Evolutionary conservation across 495 filamentous ascomycete genomes (phyloP).

Genomic region (Penicillium goetzii): DNA sequence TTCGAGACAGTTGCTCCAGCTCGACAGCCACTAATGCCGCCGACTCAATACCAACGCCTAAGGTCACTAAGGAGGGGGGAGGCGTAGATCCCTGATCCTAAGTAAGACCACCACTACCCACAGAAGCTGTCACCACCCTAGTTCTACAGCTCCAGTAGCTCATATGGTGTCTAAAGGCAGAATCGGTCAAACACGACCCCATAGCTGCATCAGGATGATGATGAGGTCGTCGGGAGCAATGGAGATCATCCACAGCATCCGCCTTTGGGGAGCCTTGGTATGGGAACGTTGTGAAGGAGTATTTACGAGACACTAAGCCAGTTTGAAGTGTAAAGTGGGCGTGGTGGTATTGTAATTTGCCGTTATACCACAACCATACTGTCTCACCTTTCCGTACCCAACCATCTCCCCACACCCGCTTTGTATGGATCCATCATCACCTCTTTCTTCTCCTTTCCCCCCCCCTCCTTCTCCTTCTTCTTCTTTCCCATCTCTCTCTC

Average conservation of each 20-base stretch:
- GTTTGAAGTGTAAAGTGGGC: too few species aligned
- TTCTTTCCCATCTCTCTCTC: constrained; percentile 27
- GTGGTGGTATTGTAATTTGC: not conserved
- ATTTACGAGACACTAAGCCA: not conserved
- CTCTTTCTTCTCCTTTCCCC: constrained; percentile 34
- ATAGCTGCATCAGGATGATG: constrained; percentile 20
- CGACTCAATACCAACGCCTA: constrained; percentile 8
- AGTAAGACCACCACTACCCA: not conserved
- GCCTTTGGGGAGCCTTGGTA: constrained; percentile 11
- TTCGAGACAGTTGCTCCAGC: constrained; percentile 21
- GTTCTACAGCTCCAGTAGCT: too few species aligned
- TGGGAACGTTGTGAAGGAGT: not conserved
- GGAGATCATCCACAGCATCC: constrained; percentile 35
- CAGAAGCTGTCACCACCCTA: not conserved
- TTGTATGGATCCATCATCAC: constrained; percentile 40
- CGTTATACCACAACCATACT: constrained; percentile 10
- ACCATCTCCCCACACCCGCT: constrained; percentile 36
- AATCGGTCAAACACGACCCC: not conserved
- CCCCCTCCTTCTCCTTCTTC: constrained; percentile 20
- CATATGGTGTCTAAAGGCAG: not conserved
- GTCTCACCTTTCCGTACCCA: constrained; percentile 17
- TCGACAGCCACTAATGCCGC: constrained; percentile 22
- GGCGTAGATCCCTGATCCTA: constrained; percentile 13
- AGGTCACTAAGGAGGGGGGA: constrained; percentile 7
- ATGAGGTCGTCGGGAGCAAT: constrained; percentile 28